A percentile compares a stretch with the other conserved stretches of the same genome.
Evolutionary conservation across 2,329 filamentous ascomycete genomes (phyloP).

Genomic region (Colletotrichum falcatum): DNA sequence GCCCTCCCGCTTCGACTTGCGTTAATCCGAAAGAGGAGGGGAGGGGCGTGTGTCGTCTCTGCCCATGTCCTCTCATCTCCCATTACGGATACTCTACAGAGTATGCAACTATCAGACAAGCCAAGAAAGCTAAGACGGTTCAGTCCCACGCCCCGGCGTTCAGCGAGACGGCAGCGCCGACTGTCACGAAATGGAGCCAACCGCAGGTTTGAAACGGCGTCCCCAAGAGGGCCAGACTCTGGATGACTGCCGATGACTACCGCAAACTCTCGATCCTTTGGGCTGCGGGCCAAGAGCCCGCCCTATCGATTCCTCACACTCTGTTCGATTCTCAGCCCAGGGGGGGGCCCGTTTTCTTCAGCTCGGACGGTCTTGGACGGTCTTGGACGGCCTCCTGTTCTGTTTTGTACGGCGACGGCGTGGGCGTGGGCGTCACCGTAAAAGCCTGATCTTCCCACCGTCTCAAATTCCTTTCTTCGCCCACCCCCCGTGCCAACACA

Average conservation of each 20-base stretch:
- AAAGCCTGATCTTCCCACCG: slow-evolving; percentile 25
- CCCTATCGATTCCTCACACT: slow-evolving; percentile 12
- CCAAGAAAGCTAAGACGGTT: not conserved
- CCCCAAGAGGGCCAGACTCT: slow-evolving; percentile 12
- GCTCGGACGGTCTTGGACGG: slow-evolving; percentile 2
- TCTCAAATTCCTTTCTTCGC: slow-evolving; percentile 11
- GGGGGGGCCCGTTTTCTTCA: slow-evolving; percentile 31
- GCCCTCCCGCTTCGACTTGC: not conserved
- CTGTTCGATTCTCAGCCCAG: slow-evolving; percentile 15
- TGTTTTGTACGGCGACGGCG: not conserved
- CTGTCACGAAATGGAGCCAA: slow-evolving; percentile 21
- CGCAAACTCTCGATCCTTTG: slow-evolving; percentile 37
- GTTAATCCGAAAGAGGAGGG: not conserved
- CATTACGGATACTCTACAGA: not conserved
- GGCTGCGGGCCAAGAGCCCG: slow-evolving; percentile 2
- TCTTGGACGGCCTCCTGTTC: not conserved
- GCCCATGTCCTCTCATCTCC: not conserved
- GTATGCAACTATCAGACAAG: slow-evolving; percentile 26
- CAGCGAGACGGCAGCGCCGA: slow-evolving; percentile 20
- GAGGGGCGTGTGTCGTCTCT: not conserved
- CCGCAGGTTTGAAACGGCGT: slow-evolving; percentile 1
- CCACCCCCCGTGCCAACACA: not conserved
- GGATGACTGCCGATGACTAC: too few relatives aligned
- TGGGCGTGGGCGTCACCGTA: slow-evolving; percentile 1
- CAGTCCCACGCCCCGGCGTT: not conserved